Conservation (phyloP, 2,329 filamentous ascomycete genomes). For the Bipolaris bicolor region DNA sequence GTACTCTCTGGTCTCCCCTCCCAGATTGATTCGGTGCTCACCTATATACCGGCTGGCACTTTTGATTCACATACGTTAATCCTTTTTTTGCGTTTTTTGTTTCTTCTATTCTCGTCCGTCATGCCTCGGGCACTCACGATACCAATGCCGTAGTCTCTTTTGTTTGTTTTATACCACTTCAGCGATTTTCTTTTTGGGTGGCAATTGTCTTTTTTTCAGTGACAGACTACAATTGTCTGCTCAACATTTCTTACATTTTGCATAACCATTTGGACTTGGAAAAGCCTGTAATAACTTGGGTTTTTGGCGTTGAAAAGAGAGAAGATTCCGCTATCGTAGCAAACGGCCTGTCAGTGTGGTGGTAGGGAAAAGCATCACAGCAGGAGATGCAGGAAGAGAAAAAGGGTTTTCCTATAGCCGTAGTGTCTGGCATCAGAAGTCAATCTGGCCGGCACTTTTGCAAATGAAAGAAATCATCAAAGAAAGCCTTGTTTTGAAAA, state of each 20-base stretch:
- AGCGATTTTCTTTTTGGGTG: slow-evolving; percentile 66
- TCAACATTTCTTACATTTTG: slow-evolving; percentile 14
- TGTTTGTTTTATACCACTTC: slow-evolving; percentile 47
- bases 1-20: slow-evolving; percentile 19
- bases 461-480: slow-evolving; percentile 17
- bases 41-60: slow-evolving; percentile 19
- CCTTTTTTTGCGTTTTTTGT: slow-evolving; percentile 25
- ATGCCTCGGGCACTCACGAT: slow-evolving; percentile 42
- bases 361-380: slow-evolving; percentile 16
- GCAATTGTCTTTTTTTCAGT: slow-evolving; percentile 6
- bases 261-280: slow-evolving; percentile 11
- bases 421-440: slow-evolving; percentile 13
- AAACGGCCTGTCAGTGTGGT: slow-evolving; percentile 16
- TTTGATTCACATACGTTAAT: slow-evolving; percentile 30
- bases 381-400: slow-evolving; percentile 9
- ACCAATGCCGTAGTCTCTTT: slow-evolving; percentile 36
- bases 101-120: slow-evolving; percentile 26
- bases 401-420: slow-evolving; percentile 25
- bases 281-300: slow-evolving; percentile 12
- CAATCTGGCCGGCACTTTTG: slow-evolving; percentile 8
- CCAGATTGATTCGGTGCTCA: slow-evolving; percentile 4
- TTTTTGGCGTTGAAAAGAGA: slow-evolving; percentile 19
- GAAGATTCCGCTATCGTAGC: slow-evolving; percentile 14
- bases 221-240: slow-evolving; percentile 13
- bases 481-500: neutral